These are phyloP conservation scores for Selenicereus undatus DNA, from an alignment of 148 eudicot species.

Conservation along the genomic window DNA sequence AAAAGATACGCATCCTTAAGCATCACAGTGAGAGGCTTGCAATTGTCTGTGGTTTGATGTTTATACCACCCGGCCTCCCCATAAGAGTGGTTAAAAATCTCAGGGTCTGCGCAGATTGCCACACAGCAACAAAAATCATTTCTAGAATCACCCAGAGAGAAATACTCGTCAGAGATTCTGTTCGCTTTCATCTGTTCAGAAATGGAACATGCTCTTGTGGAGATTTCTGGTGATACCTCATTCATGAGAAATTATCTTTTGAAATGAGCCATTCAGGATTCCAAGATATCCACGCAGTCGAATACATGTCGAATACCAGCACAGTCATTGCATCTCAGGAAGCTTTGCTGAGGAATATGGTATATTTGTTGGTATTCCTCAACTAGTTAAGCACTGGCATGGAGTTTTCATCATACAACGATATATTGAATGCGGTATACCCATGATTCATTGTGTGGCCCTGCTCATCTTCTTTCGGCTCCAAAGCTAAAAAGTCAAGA, in stretches of 20 bases:
- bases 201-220: slow-evolving; percentile 97
- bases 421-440: background rate
- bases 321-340: too few relatives aligned
- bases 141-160: slow-evolving; percentile 85
- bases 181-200: slow-evolving; percentile 85
- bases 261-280: background rate
- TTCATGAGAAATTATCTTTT: background rate
- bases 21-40: slow-evolving; percentile 96
- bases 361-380: too few relatives aligned
- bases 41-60: slow-evolving; percentile 84
- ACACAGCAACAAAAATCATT: slow-evolving; percentile 74
- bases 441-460: too few relatives aligned
- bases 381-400: background rate
- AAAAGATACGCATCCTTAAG: slow-evolving; percentile 68
- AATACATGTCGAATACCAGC: background rate
- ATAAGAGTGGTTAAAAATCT: slow-evolving; percentile 90
- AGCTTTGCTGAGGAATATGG: too few relatives aligned
- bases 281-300: background rate
- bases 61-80: slow-evolving; percentile 55
- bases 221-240: slow-evolving; percentile 73
- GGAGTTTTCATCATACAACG: background rate
- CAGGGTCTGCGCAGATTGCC: slow-evolving; percentile 92
- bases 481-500: too few relatives aligned
- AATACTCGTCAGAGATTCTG: slow-evolving; percentile 94
- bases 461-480: too few relatives aligned